Conservation (phyloP, 495 filamentous ascomycete genomes). For the Penicillium antarcticum region DNA sequence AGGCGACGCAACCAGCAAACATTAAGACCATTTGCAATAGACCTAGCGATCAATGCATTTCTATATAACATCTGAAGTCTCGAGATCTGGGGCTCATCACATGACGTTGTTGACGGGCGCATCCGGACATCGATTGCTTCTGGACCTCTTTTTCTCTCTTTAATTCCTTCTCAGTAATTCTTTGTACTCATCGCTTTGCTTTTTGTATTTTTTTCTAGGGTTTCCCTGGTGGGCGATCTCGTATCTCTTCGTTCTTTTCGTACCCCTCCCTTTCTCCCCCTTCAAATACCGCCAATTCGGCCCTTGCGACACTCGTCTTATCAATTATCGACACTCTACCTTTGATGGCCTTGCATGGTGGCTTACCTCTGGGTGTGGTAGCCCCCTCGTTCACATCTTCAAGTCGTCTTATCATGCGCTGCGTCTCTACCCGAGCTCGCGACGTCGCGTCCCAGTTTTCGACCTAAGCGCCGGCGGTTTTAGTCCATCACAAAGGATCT, state of each 20-base stretch:
- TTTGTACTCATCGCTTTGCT: conserved; percentile 1
- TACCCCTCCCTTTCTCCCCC: conserved; percentile 17
- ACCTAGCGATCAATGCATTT: conserved; percentile 2
- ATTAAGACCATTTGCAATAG: conserved; percentile 25
- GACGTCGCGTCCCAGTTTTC: conserved; percentile 30
- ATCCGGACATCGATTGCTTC: conserved; percentile 14
- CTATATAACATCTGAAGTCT: background rate
- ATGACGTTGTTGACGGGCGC: conserved; percentile 26
- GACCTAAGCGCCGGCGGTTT: conserved; percentile 5
- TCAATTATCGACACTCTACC: conserved; percentile 21
- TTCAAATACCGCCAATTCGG: conserved; percentile 15
- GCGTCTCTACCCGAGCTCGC: conserved; percentile 28
- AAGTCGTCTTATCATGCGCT: conserved; percentile 36
- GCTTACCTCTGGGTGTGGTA: conserved; percentile 30
- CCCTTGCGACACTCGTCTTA: conserved; percentile 23
- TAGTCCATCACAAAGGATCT: conserved; percentile 13
- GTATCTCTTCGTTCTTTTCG: conserved; percentile 4
- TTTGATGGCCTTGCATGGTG: conserved; percentile 35
- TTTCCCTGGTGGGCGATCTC: conserved; percentile 1
- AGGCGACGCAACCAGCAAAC: conserved; percentile 48
- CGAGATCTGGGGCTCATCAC: conserved; percentile 19
- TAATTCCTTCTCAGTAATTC: conserved; percentile 1
- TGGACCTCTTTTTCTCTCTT: conserved; percentile 4
- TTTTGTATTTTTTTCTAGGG: conserved; percentile 1
- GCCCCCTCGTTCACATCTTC: conserved; percentile 18